Conservation (phyloP, 345 rosid genomes). For the Cardamine resedifolia region DNA sequence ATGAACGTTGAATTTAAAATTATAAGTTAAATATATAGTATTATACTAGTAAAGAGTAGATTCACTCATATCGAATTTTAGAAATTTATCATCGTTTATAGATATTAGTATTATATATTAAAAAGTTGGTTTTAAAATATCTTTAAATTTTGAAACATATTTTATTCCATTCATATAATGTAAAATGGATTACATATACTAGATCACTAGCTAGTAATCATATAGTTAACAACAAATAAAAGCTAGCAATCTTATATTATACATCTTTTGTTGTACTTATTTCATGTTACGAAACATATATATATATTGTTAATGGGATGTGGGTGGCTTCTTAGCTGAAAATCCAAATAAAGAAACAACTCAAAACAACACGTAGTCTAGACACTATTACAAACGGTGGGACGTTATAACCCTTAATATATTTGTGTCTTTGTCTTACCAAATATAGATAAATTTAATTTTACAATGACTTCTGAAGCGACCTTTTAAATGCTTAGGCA, state of each 20-base stretch:
- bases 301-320: too few relatives aligned
- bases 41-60: neutral
- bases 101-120: neutral
- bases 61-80: neutral
- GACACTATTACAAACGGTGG: too few relatives aligned
- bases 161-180: neutral
- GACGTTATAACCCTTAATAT: too few relatives aligned
- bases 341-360: too few relatives aligned
- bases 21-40: neutral
- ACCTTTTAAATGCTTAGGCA: neutral
- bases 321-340: too few relatives aligned
- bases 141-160: neutral
- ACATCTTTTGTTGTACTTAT: neutral
- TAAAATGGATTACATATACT: neutral
- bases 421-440: slow-evolving; percentile 19
- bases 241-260: neutral
- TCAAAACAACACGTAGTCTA: too few relatives aligned
- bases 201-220: neutral
- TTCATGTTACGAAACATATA: neutral
- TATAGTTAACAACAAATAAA: neutral
- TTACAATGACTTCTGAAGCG: slow-evolving; percentile 5
- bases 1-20: neutral
- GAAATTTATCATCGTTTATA: neutral
- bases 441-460: slow-evolving; percentile 19
- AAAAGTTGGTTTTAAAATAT: neutral